A percentile compares a stretch with the other conserved stretches of the same genome.
phyloP scores from a whole-genome alignment of 768 basidiomycete genomes.

The Amylocystis lapponica region DNA sequence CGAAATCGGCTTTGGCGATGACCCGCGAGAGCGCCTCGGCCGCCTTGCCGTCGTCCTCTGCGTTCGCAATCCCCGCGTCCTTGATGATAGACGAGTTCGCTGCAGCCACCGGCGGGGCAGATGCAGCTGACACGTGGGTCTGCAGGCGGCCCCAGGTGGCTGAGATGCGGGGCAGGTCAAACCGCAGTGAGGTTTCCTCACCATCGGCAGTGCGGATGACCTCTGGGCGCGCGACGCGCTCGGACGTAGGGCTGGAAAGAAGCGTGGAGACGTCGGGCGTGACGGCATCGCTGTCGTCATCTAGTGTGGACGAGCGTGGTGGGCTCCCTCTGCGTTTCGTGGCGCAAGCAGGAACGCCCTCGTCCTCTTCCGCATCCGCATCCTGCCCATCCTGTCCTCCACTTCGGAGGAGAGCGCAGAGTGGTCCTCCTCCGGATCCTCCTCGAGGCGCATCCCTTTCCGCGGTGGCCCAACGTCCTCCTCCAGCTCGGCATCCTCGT shows the following conservation, averaged over 20 bases:
- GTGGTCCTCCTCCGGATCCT: too few species aligned
- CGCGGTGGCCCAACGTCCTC: too few species aligned
- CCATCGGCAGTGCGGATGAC: conserved; percentile 8
- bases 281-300: not conserved
- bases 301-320: not conserved
- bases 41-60: conserved; percentile 49
- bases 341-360: not conserved
- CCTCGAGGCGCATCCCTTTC: too few species aligned
- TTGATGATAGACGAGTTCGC: not conserved
- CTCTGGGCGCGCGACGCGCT: conserved; percentile 5
- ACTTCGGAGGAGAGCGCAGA: too few species aligned
- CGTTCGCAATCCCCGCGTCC: conserved; percentile 23
- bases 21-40: conserved; percentile 72
- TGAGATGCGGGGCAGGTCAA: conserved; percentile 8
- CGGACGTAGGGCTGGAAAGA: too few species aligned
- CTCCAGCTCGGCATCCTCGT: conserved; percentile 16
- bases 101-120: too few species aligned
- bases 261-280: not conserved
- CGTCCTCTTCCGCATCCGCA: conserved; percentile 10
- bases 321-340: not conserved
- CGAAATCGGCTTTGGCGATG: conserved; percentile 85
- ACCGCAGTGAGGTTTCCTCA: conserved; percentile 3
- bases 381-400: too few species aligned
- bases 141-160: conserved; percentile 8
- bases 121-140: not conserved